Conservation (phyloP, 805 yeast species). For the Lachancea lanzarotensis region DNA sequence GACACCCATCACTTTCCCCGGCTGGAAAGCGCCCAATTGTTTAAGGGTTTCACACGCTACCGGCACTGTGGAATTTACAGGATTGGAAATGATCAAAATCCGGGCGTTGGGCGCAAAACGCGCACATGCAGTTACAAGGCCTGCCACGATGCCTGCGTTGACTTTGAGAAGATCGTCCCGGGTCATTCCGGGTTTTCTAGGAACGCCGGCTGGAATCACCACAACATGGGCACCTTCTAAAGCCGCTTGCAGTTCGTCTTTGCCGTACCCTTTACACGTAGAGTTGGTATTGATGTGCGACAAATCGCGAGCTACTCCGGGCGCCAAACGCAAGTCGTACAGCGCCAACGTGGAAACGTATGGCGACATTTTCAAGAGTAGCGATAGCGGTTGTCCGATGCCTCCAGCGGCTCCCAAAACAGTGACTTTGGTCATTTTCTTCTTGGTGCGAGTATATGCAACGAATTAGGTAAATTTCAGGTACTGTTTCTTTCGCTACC, state of each 20-base stretch:
- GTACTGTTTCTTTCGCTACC: not conserved
- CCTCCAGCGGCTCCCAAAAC: constrained; percentile 86
- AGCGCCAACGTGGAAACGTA: constrained; percentile 62
- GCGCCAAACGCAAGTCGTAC: constrained; percentile 69
- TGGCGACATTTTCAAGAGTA: constrained; percentile 64
- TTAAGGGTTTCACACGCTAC: constrained; percentile 74
- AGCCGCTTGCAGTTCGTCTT: constrained; percentile 61
- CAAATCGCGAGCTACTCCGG: constrained; percentile 77
- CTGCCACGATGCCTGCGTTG: constrained; percentile 76
- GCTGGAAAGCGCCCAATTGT: constrained; percentile 64
- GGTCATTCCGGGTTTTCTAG: constrained; percentile 87
- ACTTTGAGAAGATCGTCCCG: constrained; percentile 80
- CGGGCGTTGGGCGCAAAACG: constrained; percentile 62
- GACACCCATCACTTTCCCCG: constrained; percentile 75
- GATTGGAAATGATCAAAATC: constrained; percentile 65
- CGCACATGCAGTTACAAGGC: constrained; percentile 65
- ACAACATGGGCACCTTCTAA: constrained; percentile 77
- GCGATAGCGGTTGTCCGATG: constrained; percentile 66
- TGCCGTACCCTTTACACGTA: constrained; percentile 58
- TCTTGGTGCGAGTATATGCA: constrained; percentile 3
- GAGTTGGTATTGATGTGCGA: constrained; percentile 75
- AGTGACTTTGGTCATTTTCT: constrained; percentile 50
- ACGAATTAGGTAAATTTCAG: not conserved
- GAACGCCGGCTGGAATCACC: constrained; percentile 85
- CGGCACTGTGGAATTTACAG: constrained; percentile 80